Evolutionary conservation across 495 filamentous ascomycete species (phyloP), one percentile per base, ranked within the genome.

Genomic region (Xylona heveae): DNA sequence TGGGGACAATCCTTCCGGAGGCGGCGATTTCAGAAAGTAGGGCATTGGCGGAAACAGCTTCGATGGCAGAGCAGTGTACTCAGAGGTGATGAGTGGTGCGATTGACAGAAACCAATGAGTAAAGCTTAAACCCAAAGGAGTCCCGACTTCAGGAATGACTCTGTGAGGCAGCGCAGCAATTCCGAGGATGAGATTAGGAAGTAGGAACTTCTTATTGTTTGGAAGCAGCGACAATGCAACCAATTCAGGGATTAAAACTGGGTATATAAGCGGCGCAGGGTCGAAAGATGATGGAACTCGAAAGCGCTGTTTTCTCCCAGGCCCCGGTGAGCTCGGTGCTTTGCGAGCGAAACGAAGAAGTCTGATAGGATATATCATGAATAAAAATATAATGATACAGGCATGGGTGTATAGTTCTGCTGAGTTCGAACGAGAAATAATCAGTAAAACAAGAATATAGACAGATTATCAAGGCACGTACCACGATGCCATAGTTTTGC

Each of bases 211-310:
- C 15, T 61, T 41, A 20, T 58, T 57, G 29, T 61, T 54, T 14
- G 63, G 57, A 17, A 69, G 62, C n/a, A 92, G 58, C 10, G 82
- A 74, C 4, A 88, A 49, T 3, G 88, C 74, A 22, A 91, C 73
- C 13, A 80, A 59, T 5, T 88, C 42, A 2, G 88, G 80, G 5
- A 92, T 58, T 0, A 75, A 40, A 1, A 72, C 57, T 2, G 88
- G 90, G 43, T 95, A 97, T 13, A 97, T 57, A 6, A 95, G 54
- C 4, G 88, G 80, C 10, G 88, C 88, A 2, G 82, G 88, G 44
- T 97, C 88, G 48, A 95, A 92, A 17, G 63, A 58, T 8, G 70
- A 45, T 1, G 81, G 78, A 12, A 91, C 55, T 28, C 57, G 49
- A 66, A 52, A 51, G 12, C 51, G 41, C 23, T 28, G 10, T 16